Evolutionary conservation across 2,329 filamentous ascomycete species (phyloP).

Genomic region (Penicillium sp.): DNA sequence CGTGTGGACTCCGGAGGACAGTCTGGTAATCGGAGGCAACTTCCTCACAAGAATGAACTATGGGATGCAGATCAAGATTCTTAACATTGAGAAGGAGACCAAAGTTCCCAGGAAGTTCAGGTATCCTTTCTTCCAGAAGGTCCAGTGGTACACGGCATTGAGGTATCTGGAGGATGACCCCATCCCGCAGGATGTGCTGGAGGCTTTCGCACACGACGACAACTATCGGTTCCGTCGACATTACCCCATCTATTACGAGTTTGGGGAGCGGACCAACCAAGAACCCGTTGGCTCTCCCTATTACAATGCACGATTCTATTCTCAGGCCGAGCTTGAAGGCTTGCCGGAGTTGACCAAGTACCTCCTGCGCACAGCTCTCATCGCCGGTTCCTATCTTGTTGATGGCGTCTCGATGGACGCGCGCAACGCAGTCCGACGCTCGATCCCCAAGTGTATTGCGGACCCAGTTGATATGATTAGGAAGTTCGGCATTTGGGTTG

Average conservation of each 20-base stretch:
- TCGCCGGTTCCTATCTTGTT: constrained; percentile 53
- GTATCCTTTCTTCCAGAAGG: constrained; percentile 64
- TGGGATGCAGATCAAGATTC: constrained; percentile 60
- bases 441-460: constrained; percentile 58
- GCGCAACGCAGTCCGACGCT: constrained; percentile 56
- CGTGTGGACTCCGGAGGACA: constrained; percentile 65
- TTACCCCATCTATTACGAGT: constrained; percentile 55
- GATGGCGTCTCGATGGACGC: constrained; percentile 57
- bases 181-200: constrained; percentile 52
- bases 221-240: constrained; percentile 50
- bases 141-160: constrained; percentile 63
- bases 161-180: constrained; percentile 61
- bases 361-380: constrained; percentile 59
- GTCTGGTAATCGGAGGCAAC: constrained; percentile 65
- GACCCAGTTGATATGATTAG: constrained; percentile 58
- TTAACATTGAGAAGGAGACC: constrained; percentile 62
- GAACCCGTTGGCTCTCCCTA: constrained; percentile 50
- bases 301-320: constrained; percentile 58
- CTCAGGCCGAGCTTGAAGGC: constrained; percentile 58
- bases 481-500: constrained; percentile 60
- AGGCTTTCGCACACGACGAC: constrained; percentile 52
- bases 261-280: constrained; percentile 50
- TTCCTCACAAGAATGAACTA: constrained; percentile 63
- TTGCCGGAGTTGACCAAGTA: constrained; percentile 56
- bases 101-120: constrained; percentile 61